phyloP scores from a whole-genome alignment of 1,284 basidiomycete species.

The Dichomitus squalens region DNA sequence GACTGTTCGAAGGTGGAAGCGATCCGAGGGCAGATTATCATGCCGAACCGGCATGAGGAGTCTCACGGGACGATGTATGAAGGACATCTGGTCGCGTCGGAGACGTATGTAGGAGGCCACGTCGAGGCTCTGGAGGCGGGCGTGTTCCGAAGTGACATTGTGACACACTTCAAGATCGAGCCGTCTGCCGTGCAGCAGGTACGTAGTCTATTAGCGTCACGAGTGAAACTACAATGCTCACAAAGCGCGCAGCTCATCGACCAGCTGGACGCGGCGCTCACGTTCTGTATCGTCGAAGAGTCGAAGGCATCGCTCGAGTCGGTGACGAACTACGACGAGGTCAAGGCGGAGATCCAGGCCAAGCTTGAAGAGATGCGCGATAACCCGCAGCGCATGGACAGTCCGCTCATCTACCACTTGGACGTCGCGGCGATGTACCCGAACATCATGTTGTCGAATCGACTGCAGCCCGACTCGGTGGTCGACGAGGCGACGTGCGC shows the following conservation, averaged over 20 bases:
- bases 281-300: conserved; percentile 90
- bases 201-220: conserved; percentile 19
- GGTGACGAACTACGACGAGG: conserved; percentile 95
- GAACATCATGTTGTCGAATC: conserved; percentile 99
- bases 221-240: neutral
- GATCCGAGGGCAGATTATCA: conserved; percentile 89
- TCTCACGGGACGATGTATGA: conserved; percentile 92
- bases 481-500: conserved; percentile 97
- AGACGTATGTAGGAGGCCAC: conserved; percentile 99
- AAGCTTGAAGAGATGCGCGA: conserved; percentile 92
- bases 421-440: conserved; percentile 99
- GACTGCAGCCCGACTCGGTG: conserved; percentile 97
- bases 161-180: conserved; percentile 94
- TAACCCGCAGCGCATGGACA: conserved; percentile 86
- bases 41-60: conserved; percentile 98
- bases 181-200: conserved; percentile 88
- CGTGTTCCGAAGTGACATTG: conserved; percentile 96
- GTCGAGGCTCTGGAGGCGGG: conserved; percentile 99
- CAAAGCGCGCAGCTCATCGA: conserved; percentile 76
- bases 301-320: conserved; percentile 80
- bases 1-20: conserved; percentile 83
- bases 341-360: conserved; percentile 78
- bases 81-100: conserved; percentile 93
- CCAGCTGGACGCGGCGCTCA: conserved; percentile 90
- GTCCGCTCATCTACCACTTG: conserved; percentile 97